Percentiles rank a stretch among this genome's conserved stretches.
phyloP scores from a whole-genome alignment of 139 green algal species.

The Marvania coccoides region DNA sequence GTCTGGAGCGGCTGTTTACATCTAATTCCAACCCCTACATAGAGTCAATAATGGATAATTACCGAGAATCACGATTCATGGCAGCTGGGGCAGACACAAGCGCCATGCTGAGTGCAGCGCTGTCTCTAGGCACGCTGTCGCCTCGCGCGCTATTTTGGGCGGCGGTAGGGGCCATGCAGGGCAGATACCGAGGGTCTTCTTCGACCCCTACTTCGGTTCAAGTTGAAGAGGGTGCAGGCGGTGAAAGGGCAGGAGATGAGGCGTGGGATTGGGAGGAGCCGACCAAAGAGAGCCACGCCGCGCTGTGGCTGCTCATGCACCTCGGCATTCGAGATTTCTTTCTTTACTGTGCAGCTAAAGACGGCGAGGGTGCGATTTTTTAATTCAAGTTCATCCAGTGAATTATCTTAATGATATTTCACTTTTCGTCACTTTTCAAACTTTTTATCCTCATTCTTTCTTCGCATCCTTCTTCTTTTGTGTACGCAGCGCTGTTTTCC shows the following conservation, averaged over 20 bases:
- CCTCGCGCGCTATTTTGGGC: conserved; percentile 41
- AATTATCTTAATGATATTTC: no score
- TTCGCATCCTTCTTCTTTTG: no score
- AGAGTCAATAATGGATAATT: not conserved
- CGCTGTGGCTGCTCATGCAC: conserved; percentile 43
- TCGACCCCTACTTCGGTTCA: not conserved
- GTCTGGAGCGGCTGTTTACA: not conserved
- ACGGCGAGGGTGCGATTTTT: conserved; percentile 32
- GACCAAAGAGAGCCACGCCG: conserved; percentile 1
- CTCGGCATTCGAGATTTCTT: conserved; percentile 62
- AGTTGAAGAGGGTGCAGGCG: not conserved
- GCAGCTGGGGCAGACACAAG: conserved; percentile 42
- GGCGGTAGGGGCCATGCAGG: conserved; percentile 4
- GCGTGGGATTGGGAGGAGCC: conserved; percentile 1
- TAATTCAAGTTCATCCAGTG: no score
- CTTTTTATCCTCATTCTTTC: no score
- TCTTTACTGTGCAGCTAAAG: conserved; percentile 43
- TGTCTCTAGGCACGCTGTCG: conserved; percentile 60
- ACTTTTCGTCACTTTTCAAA: no score
- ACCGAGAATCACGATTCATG: not conserved
- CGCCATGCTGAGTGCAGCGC: conserved; percentile 64
- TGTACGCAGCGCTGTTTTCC: no score
- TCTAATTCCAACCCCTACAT: no score
- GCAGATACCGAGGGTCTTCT: not conserved
- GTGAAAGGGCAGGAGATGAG: not conserved